These are phyloP conservation scores for Camellia lanceoleosa DNA, from an alignment of 148 eudicot genomes.

Conservation along the genomic window DNA sequence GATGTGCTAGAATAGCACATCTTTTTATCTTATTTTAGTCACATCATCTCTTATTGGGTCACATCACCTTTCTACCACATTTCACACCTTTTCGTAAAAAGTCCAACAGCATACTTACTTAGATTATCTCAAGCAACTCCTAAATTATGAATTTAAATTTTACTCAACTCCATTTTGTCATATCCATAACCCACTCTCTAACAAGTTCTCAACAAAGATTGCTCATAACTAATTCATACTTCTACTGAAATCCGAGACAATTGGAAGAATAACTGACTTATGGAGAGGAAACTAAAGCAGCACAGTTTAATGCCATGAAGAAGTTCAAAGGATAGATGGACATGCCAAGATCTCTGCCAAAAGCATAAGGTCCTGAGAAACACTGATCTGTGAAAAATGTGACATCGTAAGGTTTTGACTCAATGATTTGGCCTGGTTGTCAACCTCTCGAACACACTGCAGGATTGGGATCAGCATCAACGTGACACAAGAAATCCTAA, in stretches of 20 bases:
- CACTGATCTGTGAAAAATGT: not conserved
- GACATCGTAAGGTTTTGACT: not conserved
- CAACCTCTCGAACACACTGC: not conserved
- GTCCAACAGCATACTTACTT: no score
- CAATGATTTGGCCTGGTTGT: not conserved
- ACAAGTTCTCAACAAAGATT: not conserved
- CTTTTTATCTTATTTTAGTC: no score
- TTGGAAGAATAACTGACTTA: not conserved
- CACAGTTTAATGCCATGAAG: conserved; percentile 5
- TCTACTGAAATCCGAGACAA: conserved; percentile 2
- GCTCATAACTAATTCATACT: not conserved
- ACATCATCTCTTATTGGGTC: no score
- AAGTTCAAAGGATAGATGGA: not conserved
- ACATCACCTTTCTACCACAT: no score
- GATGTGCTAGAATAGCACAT: no score
- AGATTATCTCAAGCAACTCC: no score
- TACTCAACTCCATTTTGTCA: not conserved
- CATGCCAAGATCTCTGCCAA: not conserved
- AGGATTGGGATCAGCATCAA: conserved; percentile 11
- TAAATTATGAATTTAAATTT: not conserved
- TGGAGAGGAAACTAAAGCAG: not conserved
- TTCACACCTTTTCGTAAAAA: no score
- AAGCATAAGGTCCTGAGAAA: not conserved
- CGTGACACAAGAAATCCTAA: conserved; percentile 33
- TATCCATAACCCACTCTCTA: conserved; percentile 9